Conservation (phyloP, 2,329 filamentous ascomycete genomes). For the Penicillium thymicola region DNA sequence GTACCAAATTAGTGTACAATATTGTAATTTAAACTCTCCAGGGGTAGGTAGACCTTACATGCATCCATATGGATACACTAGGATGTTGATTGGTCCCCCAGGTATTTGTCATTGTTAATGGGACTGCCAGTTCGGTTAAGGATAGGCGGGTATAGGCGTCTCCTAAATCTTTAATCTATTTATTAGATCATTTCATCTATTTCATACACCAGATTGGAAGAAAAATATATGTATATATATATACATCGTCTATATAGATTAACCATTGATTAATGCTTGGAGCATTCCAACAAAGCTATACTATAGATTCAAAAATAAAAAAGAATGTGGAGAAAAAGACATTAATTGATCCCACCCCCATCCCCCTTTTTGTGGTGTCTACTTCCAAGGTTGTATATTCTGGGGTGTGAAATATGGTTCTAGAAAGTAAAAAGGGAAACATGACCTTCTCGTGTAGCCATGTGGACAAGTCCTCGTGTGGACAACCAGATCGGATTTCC, state of each 20-base stretch:
- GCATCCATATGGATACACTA: background rate
- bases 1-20: background rate
- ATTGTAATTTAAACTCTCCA: background rate
- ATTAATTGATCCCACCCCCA: background rate
- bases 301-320: background rate
- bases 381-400: background rate
- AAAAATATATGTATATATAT: background rate
- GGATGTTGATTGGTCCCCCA: slow-evolving; percentile 14
- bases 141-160: slow-evolving; percentile 18
- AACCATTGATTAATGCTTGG: background rate
- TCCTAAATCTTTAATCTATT: slow-evolving; percentile 7
- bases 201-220: slow-evolving; percentile 8
- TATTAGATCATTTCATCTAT: slow-evolving; percentile 17
- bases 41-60: slow-evolving; percentile 2
- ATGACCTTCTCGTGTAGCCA: slow-evolving; percentile 10
- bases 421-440: background rate
- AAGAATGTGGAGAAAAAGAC: background rate
- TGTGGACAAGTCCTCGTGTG: slow-evolving; percentile 25
- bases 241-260: background rate
- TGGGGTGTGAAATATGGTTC: background rate
- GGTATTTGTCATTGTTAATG: slow-evolving; percentile 24
- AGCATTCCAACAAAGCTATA: background rate
- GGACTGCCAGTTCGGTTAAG: slow-evolving; percentile 11
- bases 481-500: slow-evolving; percentile 22
- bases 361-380: background rate